Evolutionary conservation across 2,329 filamentous ascomycete species (phyloP).

Genomic region (Cercospora sp.): DNA sequence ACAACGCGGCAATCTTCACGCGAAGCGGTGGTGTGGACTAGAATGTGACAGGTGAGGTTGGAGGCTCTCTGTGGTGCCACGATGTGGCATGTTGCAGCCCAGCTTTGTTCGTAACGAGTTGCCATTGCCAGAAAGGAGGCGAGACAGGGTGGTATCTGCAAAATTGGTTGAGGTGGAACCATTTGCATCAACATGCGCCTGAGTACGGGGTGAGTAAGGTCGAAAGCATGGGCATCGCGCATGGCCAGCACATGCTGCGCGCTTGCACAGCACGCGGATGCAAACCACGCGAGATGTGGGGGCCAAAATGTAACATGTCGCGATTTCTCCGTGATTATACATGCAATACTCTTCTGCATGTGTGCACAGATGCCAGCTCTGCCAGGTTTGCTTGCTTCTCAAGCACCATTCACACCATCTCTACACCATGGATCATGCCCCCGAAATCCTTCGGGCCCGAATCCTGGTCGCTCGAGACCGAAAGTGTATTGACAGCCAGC

Average conservation of each 20-base stretch:
- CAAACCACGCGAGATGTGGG: background rate
- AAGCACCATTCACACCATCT: background rate
- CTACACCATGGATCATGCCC: background rate
- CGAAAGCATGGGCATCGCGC: no score
- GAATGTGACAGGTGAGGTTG: background rate
- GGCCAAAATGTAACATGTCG: background rate
- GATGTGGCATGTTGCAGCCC: background rate
- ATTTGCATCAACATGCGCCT: background rate
- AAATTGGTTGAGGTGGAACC: background rate
- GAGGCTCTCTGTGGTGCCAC: background rate
- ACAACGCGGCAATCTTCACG: background rate
- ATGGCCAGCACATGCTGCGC: background rate
- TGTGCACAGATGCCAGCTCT: background rate
- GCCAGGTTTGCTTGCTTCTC: background rate
- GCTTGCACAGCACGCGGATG: background rate
- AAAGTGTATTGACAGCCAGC: conserved; percentile 1
- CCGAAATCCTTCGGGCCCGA: background rate
- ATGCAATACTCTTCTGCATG: background rate
- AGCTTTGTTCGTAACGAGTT: background rate
- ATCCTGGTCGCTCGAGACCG: background rate
- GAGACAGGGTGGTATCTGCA: background rate
- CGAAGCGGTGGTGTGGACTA: background rate
- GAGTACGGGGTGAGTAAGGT: background rate
- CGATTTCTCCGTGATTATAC: background rate
- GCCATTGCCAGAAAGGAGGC: background rate